Conservation (phyloP, 257 asterid species). For the Plectranthus barbatus region DNA sequence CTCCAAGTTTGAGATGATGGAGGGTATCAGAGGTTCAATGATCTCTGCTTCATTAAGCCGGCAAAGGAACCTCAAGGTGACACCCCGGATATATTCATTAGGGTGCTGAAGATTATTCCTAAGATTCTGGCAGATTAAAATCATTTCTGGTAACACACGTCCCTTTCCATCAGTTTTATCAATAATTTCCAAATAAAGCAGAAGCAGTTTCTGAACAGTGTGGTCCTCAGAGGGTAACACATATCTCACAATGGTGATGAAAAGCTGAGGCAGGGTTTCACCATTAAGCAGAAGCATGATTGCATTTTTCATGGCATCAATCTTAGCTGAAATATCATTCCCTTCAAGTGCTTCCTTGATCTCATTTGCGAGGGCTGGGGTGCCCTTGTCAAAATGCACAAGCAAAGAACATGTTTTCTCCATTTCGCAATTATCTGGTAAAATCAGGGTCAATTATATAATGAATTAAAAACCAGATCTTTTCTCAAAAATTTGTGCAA, state of each 20-base stretch:
- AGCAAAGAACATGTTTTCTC: conserved; percentile 84
- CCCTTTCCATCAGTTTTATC: conserved; percentile 90
- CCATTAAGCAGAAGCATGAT: conserved; percentile 88
- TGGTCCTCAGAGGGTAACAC: conserved; percentile 88
- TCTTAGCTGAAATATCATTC: conserved; percentile 61
- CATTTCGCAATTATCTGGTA: conserved; percentile 36
- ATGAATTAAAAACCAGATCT: background rate
- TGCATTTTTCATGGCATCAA: conserved; percentile 84
- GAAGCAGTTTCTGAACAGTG: conserved; percentile 68
- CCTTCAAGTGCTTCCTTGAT: conserved; percentile 95
- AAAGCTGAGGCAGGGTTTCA: conserved; percentile 81
- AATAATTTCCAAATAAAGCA: conserved; percentile 72
- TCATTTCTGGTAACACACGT: conserved; percentile 78
- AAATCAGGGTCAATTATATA: background rate
- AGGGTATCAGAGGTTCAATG: conserved; percentile 81
- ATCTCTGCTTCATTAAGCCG: conserved; percentile 82
- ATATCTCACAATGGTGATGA: conserved; percentile 76
- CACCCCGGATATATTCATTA: conserved; percentile 90
- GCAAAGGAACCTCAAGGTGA: conserved; percentile 85
- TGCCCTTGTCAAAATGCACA: conserved; percentile 82
- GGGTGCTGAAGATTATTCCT: conserved; percentile 86
- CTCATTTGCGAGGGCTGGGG: conserved; percentile 85
- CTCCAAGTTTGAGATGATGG: conserved; percentile 74
- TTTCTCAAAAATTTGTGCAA: background rate
- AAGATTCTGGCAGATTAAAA: conserved; percentile 81